Percentiles rank a stretch among this genome's conserved stretches.
Conservation (phyloP, 2,329 filamentous ascomycete species). For the Stemphylium lycopersici region DNA sequence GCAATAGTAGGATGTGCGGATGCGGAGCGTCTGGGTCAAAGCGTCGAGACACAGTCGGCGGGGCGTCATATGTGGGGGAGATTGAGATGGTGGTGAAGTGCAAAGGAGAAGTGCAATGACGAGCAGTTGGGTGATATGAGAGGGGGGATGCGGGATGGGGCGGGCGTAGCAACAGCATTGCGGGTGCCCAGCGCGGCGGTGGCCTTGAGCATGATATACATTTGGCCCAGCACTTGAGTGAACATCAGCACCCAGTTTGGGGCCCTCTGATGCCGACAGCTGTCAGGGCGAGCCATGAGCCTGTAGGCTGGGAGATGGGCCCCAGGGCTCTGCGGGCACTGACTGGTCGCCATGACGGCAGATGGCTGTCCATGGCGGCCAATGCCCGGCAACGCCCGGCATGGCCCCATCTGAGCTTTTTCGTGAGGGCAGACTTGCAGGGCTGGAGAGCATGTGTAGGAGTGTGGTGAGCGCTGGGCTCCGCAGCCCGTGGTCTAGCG, state of each 20-base stretch:
- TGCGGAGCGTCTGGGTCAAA: constrained; percentile 42
- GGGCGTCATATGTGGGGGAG: constrained; percentile 29
- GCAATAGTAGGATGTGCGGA: constrained; percentile 39
- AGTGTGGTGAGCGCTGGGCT: constrained; percentile 42
- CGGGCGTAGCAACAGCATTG: constrained; percentile 13
- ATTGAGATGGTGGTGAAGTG: constrained; percentile 25
- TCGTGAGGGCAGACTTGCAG: constrained; percentile 27
- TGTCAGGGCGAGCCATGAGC: constrained; percentile 30
- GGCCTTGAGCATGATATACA: constrained; percentile 36
- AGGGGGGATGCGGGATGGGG: constrained; percentile 13
- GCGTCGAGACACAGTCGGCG: constrained; percentile 46
- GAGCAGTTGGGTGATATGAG: constrained; percentile 16
- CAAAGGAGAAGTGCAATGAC: constrained; percentile 28
- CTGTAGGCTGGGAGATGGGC: constrained; percentile 21
- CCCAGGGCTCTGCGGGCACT: constrained; percentile 18
- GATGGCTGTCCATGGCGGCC: constrained; percentile 30
- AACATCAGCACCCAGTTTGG: constrained; percentile 33
- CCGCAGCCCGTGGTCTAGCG: constrained; percentile 29
- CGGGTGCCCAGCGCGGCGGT: constrained; percentile 31
- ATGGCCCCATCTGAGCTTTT: constrained; percentile 27
- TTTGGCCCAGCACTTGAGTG: constrained; percentile 23
- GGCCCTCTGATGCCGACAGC: constrained; percentile 24
- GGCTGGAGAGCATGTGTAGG: constrained; percentile 33
- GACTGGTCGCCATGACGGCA: constrained; percentile 30
- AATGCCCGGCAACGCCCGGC: constrained; percentile 34